A percentile compares a stretch with the other conserved stretches of the same genome.
Conservation (phyloP, 179 eudicot genomes). For the Pouteria campechiana region DNA sequence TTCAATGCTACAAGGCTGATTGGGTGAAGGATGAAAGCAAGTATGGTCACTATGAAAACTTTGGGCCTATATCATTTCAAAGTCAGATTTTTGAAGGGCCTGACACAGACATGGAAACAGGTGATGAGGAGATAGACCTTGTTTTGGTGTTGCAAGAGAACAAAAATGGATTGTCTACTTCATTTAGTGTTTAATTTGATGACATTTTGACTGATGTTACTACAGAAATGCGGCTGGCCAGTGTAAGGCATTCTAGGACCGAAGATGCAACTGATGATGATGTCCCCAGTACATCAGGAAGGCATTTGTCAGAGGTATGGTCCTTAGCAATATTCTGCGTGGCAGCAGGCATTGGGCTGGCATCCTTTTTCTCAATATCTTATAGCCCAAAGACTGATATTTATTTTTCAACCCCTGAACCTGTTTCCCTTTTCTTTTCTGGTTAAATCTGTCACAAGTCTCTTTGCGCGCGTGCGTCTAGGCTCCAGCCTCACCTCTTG, state of each 20-base stretch:
- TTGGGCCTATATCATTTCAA: slow-evolving; percentile 51
- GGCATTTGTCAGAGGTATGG: slow-evolving; percentile 55
- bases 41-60: slow-evolving; percentile 89
- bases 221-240: slow-evolving; percentile 87
- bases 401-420: no score
- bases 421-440: no score
- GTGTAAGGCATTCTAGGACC: slow-evolving; percentile 54
- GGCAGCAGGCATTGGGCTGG: no score
- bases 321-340: no score
- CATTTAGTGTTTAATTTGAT: not conserved
- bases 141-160: not conserved
- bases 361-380: no score
- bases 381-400: no score
- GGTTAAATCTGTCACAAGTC: not conserved
- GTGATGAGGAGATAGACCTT: slow-evolving; percentile 17
- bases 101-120: slow-evolving; percentile 97
- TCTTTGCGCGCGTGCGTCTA: not conserved
- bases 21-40: slow-evolving; percentile 93
- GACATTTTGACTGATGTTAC: slow-evolving; percentile 2
- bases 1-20: slow-evolving; percentile 84
- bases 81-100: slow-evolving; percentile 96
- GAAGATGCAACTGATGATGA: slow-evolving; percentile 73
- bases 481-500: not conserved
- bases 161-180: not conserved
- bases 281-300: slow-evolving; percentile 82